phyloP scores from a whole-genome alignment of 176 grass and related monocot species.

The Triticum monococcum region DNA sequence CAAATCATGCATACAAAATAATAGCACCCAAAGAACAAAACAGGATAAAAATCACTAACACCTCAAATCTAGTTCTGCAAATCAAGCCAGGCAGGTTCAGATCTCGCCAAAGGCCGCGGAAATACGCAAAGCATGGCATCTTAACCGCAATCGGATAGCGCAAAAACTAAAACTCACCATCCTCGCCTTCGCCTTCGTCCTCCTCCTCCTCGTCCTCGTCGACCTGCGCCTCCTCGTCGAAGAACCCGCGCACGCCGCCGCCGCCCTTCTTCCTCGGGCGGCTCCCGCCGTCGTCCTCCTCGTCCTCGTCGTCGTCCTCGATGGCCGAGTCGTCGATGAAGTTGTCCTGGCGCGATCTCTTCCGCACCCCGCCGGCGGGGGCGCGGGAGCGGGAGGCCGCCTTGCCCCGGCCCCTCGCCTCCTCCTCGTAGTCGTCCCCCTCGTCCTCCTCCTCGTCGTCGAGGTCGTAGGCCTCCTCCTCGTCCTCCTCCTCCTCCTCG shows the following conservation, averaged over 20 bases:
- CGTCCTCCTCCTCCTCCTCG: constrained; percentile 58
- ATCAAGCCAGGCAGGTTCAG: constrained; percentile 21
- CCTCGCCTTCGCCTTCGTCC: constrained; percentile 91
- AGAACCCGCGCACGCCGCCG: constrained; percentile 63
- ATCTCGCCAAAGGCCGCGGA: constrained; percentile 1
- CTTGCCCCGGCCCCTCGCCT: constrained; percentile 43
- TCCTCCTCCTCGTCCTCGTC: constrained; percentile 93
- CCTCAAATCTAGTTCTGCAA: constrained; percentile 6
- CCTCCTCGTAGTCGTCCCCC: constrained; percentile 53
- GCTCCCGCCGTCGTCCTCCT: constrained; percentile 66
- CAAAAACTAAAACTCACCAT: constrained; percentile 44
- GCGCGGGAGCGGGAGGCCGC: constrained; percentile 37
- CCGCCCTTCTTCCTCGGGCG: constrained; percentile 51
- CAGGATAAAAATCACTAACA: not conserved
- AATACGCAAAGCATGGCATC: not conserved
- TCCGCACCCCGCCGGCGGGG: constrained; percentile 33
- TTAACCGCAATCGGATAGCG: not conserved
- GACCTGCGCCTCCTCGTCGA: constrained; percentile 83
- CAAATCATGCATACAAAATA: constrained; percentile 4
- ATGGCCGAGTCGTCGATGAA: constrained; percentile 93
- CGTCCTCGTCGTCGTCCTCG: constrained; percentile 87
- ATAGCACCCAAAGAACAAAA: not conserved
- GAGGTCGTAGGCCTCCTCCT: constrained; percentile 57
- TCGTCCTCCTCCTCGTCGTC: constrained; percentile 70
- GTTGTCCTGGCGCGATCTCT: constrained; percentile 59